Evolutionary conservation across 495 filamentous ascomycete genomes (phyloP).

Genomic region (Neurospora sp.): DNA sequence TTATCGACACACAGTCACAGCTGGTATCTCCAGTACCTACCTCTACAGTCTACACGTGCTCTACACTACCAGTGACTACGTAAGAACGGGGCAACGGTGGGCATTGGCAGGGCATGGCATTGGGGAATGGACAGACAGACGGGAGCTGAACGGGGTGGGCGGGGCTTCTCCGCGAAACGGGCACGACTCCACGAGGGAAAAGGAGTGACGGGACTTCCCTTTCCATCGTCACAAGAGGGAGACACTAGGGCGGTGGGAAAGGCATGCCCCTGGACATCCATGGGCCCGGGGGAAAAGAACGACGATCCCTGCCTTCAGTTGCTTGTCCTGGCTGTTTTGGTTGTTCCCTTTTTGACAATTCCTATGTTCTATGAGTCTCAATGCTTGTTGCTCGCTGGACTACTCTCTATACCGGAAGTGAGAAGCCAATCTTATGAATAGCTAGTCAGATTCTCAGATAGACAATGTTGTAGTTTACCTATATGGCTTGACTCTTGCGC

Average conservation of each 20-base stretch:
- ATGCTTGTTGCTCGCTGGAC: not conserved
- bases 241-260: not conserved
- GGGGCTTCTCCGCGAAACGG: not conserved
- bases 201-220: not conserved
- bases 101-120: not conserved
- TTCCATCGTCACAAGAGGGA: not conserved
- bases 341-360: not conserved
- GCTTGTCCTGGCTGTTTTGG: not conserved
- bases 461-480: not conserved
- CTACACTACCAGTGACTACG: not conserved
- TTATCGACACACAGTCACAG: not conserved
- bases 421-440: not conserved
- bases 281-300: not conserved
- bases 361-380: not conserved
- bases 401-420: not conserved
- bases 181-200: not conserved
- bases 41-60: not conserved
- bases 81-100: not conserved
- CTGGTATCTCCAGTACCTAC: not conserved
- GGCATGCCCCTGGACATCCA: not conserved
- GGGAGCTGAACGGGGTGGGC: not conserved
- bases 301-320: not conserved
- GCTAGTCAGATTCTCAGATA: not conserved
- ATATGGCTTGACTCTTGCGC: not conserved
- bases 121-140: not conserved